phyloP scores from a whole-genome alignment of 805 yeast species.

The Saccharomycopsis fermentans region DNA sequence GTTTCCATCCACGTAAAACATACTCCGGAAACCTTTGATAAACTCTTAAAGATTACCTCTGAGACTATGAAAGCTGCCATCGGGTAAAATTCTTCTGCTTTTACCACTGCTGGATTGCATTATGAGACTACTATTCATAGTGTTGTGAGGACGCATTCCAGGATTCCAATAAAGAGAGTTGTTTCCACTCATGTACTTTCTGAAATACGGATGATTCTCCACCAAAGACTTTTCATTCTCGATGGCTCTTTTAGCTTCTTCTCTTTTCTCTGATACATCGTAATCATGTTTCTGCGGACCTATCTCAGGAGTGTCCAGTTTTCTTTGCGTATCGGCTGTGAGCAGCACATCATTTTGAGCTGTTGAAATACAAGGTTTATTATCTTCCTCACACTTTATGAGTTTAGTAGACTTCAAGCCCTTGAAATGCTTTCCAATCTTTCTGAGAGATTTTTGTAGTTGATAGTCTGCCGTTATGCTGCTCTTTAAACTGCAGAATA shows the following conservation, averaged over 20 bases:
- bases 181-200: conserved; percentile 1
- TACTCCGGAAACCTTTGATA: too few species aligned
- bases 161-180: neutral
- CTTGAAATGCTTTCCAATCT: conserved; percentile 12
- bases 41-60: neutral
- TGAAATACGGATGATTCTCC: conserved; percentile 16
- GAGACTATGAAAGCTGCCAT: neutral
- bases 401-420: neutral
- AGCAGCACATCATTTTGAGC: neutral
- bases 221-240: conserved; percentile 3
- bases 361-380: neutral
- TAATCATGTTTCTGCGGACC: neutral
- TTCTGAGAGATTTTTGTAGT: neutral
- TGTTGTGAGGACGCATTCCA: neutral
- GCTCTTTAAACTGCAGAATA: conserved; percentile 8
- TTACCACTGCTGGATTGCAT: neutral
- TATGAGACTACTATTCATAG: neutral
- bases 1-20: too few species aligned
- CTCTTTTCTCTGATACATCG: neutral
- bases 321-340: neutral
- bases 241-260: neutral
- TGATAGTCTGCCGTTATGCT: neutral
- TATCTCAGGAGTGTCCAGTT: neutral
- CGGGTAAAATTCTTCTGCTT: neutral
- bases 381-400: neutral